Percentiles rank a stretch among this genome's conserved stretches.
Conservation (phyloP, 2,329 filamentous ascomycete species). For the Hypoxylon sp. region DNA sequence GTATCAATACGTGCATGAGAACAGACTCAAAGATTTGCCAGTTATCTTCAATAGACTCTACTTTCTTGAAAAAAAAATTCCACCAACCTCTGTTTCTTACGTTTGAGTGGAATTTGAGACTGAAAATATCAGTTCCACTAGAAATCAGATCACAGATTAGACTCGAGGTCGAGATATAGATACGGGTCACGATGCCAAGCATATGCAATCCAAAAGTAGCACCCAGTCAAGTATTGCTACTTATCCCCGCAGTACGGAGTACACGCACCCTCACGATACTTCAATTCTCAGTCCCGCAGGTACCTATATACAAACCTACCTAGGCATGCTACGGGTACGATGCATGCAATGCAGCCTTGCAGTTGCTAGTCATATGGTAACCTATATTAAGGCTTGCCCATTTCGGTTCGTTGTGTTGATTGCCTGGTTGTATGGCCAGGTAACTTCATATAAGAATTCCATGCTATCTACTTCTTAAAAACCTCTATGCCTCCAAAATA, state of each 20-base stretch:
- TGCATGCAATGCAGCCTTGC: constrained; percentile 41
- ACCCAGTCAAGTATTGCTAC: constrained; percentile 44
- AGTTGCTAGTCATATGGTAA: constrained; percentile 28
- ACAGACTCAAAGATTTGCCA: not conserved
- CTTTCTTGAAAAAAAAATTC: not conserved
- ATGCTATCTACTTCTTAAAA: constrained; percentile 8
- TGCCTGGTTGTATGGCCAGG: constrained; percentile 6
- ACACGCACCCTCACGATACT: constrained; percentile 45
- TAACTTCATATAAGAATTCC: constrained; percentile 11
- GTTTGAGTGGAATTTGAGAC: not conserved
- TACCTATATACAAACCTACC: constrained; percentile 43
- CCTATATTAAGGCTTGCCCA: constrained; percentile 27
- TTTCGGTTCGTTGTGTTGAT: constrained; percentile 6
- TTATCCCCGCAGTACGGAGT: constrained; percentile 46
- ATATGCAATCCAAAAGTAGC: constrained; percentile 30
- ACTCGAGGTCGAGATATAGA: constrained; percentile 13
- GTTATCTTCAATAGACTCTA: not conserved
- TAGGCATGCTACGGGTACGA: constrained; percentile 15
- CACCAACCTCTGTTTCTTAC: not conserved
- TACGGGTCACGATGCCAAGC: constrained; percentile 44
- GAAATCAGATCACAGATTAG: not conserved
- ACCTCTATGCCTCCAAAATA: not conserved
- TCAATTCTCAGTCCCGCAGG: constrained; percentile 43
- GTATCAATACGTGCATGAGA: not conserved
- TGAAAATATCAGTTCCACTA: not conserved